Percentiles rank a stretch among this genome's conserved stretches.
phyloP scores from a whole-genome alignment of 2,329 filamentous ascomycete genomes.

The Neurospora sp. region DNA sequence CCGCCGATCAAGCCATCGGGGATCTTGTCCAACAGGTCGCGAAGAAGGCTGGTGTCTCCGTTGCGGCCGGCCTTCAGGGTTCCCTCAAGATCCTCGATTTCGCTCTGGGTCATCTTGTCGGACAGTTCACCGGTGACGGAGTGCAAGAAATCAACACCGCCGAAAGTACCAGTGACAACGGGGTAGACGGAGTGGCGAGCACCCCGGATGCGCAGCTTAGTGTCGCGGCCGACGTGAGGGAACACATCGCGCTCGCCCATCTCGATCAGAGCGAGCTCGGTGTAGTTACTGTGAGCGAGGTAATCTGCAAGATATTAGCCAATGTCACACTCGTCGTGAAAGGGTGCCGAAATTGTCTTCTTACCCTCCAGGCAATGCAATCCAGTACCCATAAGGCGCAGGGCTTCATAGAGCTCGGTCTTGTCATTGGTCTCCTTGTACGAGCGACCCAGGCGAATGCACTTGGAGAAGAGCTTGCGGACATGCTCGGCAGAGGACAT shows the following conservation, averaged over 20 bases:
- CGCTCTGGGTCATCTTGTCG: slow-evolving; percentile 85
- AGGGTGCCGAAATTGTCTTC: slow-evolving; percentile 9
- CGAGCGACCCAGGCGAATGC: slow-evolving; percentile 69
- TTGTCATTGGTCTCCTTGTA: slow-evolving; percentile 59
- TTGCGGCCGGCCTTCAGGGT: slow-evolving; percentile 58
- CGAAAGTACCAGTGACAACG: slow-evolving; percentile 83
- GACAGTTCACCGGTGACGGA: slow-evolving; percentile 72
- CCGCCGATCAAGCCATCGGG: slow-evolving; percentile 72
- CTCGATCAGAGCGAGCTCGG: slow-evolving; percentile 78
- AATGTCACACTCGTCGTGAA: not conserved
- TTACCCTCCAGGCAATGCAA: slow-evolving; percentile 76
- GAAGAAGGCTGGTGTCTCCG: slow-evolving; percentile 63
- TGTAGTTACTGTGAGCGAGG: slow-evolving; percentile 89
- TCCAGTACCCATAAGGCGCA: slow-evolving; percentile 78
- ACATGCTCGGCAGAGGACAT: slow-evolving; percentile 75
- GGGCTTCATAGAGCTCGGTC: slow-evolving; percentile 76
- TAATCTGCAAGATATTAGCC: slow-evolving; percentile 47
- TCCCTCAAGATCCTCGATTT: slow-evolving; percentile 82
- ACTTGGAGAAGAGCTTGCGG: slow-evolving; percentile 60
- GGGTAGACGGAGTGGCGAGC: slow-evolving; percentile 63
- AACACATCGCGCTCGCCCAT: slow-evolving; percentile 74
- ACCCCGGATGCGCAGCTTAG: slow-evolving; percentile 60
- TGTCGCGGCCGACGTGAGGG: slow-evolving; percentile 72
- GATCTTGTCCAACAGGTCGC: slow-evolving; percentile 71
- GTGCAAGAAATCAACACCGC: slow-evolving; percentile 88